Base-by-base conservation (phyloP, 2,329 filamentous ascomycete species). In the Alternaria incomplexa region DNA sequence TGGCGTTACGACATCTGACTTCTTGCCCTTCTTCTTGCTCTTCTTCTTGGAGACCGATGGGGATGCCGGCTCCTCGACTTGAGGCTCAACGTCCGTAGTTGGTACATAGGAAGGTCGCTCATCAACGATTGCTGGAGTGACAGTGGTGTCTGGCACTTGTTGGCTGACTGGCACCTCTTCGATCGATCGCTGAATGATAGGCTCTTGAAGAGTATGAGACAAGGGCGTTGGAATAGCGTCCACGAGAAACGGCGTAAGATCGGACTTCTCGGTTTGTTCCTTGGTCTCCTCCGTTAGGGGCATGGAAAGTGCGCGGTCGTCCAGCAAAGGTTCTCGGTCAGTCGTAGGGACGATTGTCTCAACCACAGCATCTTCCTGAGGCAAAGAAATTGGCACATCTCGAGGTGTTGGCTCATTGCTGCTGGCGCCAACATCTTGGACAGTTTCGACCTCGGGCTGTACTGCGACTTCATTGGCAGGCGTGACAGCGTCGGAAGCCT, bases 21-120 rank as follows among this genome's bases (percentile, higher is more conserved):
- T 68, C 57, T 74, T 77, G 20, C 62, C 67, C 64, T 73, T 75
- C 67, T 74, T 76, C 36, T 65, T 71, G 40, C 62, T 69, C 47
- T 76, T 76, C 62, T 70, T 70, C 40, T 67, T 69, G 11, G 69
- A 70, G 4, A 51, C 43, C 1, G 66, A 57, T 12, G 60, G 25
- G 5, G 53, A 53, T 11, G 32, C 54, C 7, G 50, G 61, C 6
- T 70, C 64, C 5, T 65, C 66, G 1, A 46, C 11, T 10, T 50
- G 40, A 28, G 61, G 50, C 20, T 64, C 63, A 12, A 26, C 25
- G 5, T 56, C 51, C 32, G 45, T 45, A 2, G 48, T 57, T 44
- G 69, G 65, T 28, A 70, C 66, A 45, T 64, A 45, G 25, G 66
- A 64, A n/a, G 56, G 10, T 28, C 53, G 55, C 13, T 45, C 40